Base-by-base conservation (phyloP, 495 filamentous ascomycete genomes). In the Xylona heveae region DNA sequence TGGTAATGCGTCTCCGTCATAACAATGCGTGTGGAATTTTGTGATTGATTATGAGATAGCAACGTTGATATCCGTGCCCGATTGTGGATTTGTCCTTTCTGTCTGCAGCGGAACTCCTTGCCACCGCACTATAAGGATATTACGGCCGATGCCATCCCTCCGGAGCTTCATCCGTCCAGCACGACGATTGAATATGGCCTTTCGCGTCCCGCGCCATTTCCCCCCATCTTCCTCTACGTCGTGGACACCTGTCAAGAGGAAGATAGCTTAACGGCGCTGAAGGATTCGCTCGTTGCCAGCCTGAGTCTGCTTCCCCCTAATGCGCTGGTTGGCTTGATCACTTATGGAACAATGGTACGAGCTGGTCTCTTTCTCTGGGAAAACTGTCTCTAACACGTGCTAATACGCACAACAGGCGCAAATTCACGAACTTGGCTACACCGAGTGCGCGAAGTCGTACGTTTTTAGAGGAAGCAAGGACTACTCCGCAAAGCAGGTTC, bases 41-140 rank as follows among this genome's bases (percentile, higher is more conserved):
- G n/a, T 41, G 17, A 14, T 31, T 44, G 12, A 40, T 35, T 14
- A 8, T 19, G 17, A 5, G 7, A 15, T 18, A 94, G 88, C 55
- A 83, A 88, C 50, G 85, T 99, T 36, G 90, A 99, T 55, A 72
- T 81, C 43, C 78, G 90, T 37, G 88, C 83, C 39, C 70, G 82
- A 31, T 68, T 95, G 37, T 99, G 90, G 90, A 93, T 94, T 43
- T 99, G 90, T 47, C 90, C 90, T 4, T 99, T 95, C 59, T 99
- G 90, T 54, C 66, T 95, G 12, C 83, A 81, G 55, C 71, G 90
- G 50, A 99, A 99, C 49, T 71, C 74, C 30, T 71, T 99, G 20
- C 90, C 90, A 34, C 77, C 83, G 35, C 90, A 99, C 53, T 99
- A 99, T 56, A 95, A 94, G 63, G 90, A 99, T 54, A 99, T 99